Evolutionary conservation across 1,139 yeast species (phyloP).

Genomic region (Kurtzmaniella quercitrusa): DNA sequence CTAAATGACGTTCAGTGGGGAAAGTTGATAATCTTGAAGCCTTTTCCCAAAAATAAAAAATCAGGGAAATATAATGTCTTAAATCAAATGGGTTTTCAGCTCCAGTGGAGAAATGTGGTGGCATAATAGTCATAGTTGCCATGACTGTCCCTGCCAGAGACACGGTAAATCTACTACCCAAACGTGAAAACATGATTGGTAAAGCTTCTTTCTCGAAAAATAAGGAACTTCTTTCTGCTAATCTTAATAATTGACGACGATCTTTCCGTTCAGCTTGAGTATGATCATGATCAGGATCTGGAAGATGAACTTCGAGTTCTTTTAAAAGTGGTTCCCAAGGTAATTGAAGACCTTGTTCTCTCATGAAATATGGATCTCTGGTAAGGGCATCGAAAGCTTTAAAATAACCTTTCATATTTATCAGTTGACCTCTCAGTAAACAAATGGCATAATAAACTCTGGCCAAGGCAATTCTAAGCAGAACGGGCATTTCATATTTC

Average conservation of each 20-base stretch:
- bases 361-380: constrained; percentile 44
- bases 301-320: constrained; percentile 33
- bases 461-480: constrained; percentile 58
- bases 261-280: constrained; percentile 40
- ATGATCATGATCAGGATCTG: constrained; percentile 23
- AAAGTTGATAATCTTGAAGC: constrained; percentile 43
- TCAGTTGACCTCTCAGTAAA: constrained; percentile 69
- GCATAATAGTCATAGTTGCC: constrained; percentile 55
- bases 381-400: constrained; percentile 59
- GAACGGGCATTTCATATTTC: constrained; percentile 78
- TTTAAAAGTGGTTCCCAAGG: constrained; percentile 51
- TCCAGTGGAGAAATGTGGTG: constrained; percentile 27
- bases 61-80: constrained; percentile 56
- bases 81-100: constrained; percentile 32
- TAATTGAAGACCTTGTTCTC: constrained; percentile 35
- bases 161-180: constrained; percentile 50
- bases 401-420: constrained; percentile 61
- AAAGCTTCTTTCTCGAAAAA: constrained; percentile 39
- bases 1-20: constrained; percentile 62
- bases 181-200: constrained; percentile 31
- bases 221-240: constrained; percentile 46
- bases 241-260: constrained; percentile 36
- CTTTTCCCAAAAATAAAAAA: constrained; percentile 74
- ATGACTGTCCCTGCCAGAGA: constrained; percentile 57
- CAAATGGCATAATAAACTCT: constrained; percentile 71